Base-by-base conservation (phyloP, 1,284 basidiomycete species). In the Boletus nobilissimus region DNA sequence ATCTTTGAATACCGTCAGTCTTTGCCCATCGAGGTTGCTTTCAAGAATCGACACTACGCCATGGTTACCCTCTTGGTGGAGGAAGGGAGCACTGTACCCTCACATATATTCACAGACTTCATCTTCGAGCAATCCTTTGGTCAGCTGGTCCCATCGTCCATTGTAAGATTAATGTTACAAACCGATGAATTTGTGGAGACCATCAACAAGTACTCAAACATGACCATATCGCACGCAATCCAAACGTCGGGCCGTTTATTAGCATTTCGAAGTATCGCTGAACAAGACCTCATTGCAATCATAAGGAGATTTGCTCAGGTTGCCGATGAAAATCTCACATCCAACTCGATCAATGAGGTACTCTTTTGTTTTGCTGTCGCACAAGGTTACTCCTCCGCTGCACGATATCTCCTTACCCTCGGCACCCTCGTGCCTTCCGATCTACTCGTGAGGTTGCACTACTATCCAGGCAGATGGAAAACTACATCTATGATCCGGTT, bases 21-120 rank as follows among this genome's bases (percentile, higher is more conserved):
- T 14, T 60, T 72, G 3, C 72, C 68, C 13, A 60, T 74, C 40
- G 72, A 74, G 54, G 54, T 62, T 32, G 67, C 68, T 46, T 46
- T 74, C 22, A 26, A 11, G 26, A 46, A 46, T 24, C 11, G 34
- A 16, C 51, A 73, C 40, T 48, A 62, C 16, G 22, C 18, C 40
- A 46, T 72, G 69, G 36, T 72, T 24, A 32, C 51, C 6, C 40
- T 26, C 22, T 62, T 60, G 3, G 51, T 62, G 29, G 36, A 38
- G 29, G 72, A 60, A 72, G 72, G 67, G 34, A 72, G 54, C 40
- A 38, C 66, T 43, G 39, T 73, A 38, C 72, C 72, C 19, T 34
- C 67, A 57, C 32, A 60, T 32, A 36, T 73, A 60, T 73, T 73
- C 68, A 38, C 40, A 36, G 40, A 72, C 36, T 36, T 54, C 19